Evolutionary conservation across 73 alveolate species (phyloP).

Genomic region (Breviolum minutum): DNA sequence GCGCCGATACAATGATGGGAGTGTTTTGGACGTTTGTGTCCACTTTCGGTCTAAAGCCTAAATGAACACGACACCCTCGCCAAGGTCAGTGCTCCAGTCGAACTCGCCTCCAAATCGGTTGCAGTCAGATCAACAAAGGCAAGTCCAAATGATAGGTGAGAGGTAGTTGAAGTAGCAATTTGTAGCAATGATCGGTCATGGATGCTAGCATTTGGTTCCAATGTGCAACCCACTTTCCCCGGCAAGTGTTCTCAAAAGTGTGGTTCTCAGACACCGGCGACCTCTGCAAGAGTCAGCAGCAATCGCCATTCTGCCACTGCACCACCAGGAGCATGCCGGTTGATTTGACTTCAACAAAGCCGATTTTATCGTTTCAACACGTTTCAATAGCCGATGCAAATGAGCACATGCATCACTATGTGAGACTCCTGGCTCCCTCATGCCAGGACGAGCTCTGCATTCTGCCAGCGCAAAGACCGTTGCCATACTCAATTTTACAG

Average conservation of each 20-base stretch:
- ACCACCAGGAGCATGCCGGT: conserved; percentile 34
- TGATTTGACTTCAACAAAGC: no score
- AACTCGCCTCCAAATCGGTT: conserved; percentile 81
- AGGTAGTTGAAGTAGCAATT: no score
- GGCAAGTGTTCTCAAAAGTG: no score
- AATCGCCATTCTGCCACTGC: conserved; percentile 81
- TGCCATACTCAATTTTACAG: conserved; percentile 1
- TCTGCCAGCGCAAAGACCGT: conserved; percentile 72
- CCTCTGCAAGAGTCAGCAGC: conserved; percentile 77
- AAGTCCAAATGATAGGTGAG: no score
- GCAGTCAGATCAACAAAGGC: conserved; percentile 70
- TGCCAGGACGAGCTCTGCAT: conserved; percentile 8
- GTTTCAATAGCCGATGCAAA: no score
- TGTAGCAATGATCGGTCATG: no score
- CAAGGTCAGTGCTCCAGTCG: conserved; percentile 86
- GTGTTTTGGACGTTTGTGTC: not conserved
- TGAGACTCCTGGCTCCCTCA: no score
- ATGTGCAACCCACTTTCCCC: not conserved
- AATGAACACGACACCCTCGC: not conserved
- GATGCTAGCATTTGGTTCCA: not conserved
- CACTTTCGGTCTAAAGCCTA: not conserved
- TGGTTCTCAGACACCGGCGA: conserved; percentile 29
- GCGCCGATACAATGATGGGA: not conserved
- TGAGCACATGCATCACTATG: no score
- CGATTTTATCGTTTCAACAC: no score